Percentiles rank a stretch among this genome's conserved stretches.
Conservation (phyloP, 176 grass and related monocot genomes). For the Rhynchospora tenuis region DNA sequence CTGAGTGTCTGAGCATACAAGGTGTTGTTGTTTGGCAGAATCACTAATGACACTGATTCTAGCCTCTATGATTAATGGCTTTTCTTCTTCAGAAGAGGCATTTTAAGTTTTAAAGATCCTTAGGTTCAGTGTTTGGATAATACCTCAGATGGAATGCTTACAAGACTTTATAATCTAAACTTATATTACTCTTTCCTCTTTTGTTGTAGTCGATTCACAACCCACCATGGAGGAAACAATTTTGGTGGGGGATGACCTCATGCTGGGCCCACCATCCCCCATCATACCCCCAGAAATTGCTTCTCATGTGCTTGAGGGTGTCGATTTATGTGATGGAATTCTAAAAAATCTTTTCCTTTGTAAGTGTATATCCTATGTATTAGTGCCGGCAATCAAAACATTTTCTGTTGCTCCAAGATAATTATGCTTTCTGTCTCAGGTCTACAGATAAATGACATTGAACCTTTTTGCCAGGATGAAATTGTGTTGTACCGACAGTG, state of each 20-base stretch:
- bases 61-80: background rate
- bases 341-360: conserved; percentile 92
- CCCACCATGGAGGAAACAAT: conserved; percentile 93
- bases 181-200: background rate
- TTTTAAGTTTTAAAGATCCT: background rate
- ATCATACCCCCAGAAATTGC: conserved; percentile 81
- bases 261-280: conserved; percentile 76
- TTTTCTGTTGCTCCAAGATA: conserved; percentile 2
- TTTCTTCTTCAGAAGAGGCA: background rate
- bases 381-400: conserved; percentile 14
- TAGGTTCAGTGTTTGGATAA: background rate
- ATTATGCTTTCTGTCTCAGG: conserved; percentile 34
- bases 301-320: conserved; percentile 85
- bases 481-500: conserved; percentile 83
- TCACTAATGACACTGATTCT: too few relatives aligned
- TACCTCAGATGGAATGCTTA: background rate
- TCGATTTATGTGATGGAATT: conserved; percentile 89
- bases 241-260: conserved; percentile 88
- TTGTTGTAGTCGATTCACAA: conserved; percentile 63
- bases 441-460: conserved; percentile 93
- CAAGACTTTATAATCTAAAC: background rate
- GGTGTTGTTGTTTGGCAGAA: background rate
- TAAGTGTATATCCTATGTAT: conserved; percentile 37
- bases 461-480: conserved; percentile 96
- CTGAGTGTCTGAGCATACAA: background rate